Evolutionary conservation across 1,284 basidiomycete species (phyloP), one percentile per base, ranked within the genome.

Genomic region (Ustilago tritici): DNA sequence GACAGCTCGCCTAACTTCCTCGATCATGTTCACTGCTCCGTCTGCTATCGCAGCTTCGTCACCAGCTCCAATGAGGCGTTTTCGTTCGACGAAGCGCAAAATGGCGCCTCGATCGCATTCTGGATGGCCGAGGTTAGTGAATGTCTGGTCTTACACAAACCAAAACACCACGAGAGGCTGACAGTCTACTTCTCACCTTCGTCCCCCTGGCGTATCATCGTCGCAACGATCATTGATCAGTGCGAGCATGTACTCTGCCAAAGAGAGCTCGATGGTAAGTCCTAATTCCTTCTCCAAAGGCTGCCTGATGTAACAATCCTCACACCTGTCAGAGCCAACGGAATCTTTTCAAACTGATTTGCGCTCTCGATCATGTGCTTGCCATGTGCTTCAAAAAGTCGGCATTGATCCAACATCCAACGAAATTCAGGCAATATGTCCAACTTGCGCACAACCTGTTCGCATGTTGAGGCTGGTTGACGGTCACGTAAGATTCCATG

Each of bases 61-160:
- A 2, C 40, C 0, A 56, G n/a, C 12, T 47, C 60, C 0, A 36
- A 28, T 23, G 49, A 54, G 11, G 2, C 50, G 8, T 36, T 31
- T 0, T 40, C 47, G 17, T 6, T 32, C 31, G 3, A 43, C 2
- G 17, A n/a, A 31, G 11, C 43, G 6, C 35, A 23, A 2, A 43
- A 11, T 4, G 31, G 19, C 7, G 19, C 5, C 2, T 36, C 55
- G 14, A 40, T 58, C 5, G 47, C 65, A 19, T 75, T 78, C 36
- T 78, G 71, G 71, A 53, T 78, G 12, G 61, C 63, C n/a, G 62
- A 74, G 53, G 76, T 78, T 4, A 50, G 76, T 72, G 3, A 15
- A 34, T 6, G 8, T 32, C 14, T 7, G 46, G 41, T 28, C 49
- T 52, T 32, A 32, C 17, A 34, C 28, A 4, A 14, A n/a, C 7